Evolutionary conservation across 2,329 filamentous ascomycete genomes (phyloP).

Genomic region (Fusarium sp.): DNA sequence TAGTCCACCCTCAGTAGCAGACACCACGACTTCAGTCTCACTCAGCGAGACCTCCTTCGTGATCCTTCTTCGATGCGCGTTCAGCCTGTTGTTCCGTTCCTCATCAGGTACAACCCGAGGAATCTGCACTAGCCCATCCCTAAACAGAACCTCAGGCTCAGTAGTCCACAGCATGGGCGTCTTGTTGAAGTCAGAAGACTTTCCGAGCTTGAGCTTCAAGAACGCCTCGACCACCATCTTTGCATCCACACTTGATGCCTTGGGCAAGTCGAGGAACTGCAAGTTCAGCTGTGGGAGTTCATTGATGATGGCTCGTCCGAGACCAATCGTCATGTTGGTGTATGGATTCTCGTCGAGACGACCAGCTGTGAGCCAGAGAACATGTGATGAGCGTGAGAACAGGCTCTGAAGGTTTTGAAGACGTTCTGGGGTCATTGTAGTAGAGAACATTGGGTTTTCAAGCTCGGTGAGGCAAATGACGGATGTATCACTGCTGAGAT

Average conservation of each 20-base stretch:
- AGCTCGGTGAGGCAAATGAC: neutral
- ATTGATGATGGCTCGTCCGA: neutral
- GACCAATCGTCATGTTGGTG: neutral
- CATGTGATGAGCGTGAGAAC: neutral
- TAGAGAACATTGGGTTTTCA: neutral
- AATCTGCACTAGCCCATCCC: neutral
- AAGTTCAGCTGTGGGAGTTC: neutral
- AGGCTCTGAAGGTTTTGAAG: neutral
- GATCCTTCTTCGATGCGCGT: neutral
- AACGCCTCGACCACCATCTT: neutral
- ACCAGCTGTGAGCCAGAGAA: neutral
- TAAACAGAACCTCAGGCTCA: neutral
- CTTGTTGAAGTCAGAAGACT: neutral
- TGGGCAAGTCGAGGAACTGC: neutral
- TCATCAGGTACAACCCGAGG: neutral
- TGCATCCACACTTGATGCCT: neutral
- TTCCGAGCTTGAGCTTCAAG: neutral
- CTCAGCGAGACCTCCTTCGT: neutral
- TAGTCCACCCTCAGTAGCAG: neutral
- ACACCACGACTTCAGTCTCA: neutral
- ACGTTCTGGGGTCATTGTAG: neutral
- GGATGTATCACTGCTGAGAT: neutral
- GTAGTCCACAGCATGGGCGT: neutral
- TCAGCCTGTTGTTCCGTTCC: neutral
- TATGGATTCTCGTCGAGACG: neutral